Base-by-base conservation (phyloP, 2,329 filamentous ascomycete genomes). In the Pseudocercospora crystallina region DNA sequence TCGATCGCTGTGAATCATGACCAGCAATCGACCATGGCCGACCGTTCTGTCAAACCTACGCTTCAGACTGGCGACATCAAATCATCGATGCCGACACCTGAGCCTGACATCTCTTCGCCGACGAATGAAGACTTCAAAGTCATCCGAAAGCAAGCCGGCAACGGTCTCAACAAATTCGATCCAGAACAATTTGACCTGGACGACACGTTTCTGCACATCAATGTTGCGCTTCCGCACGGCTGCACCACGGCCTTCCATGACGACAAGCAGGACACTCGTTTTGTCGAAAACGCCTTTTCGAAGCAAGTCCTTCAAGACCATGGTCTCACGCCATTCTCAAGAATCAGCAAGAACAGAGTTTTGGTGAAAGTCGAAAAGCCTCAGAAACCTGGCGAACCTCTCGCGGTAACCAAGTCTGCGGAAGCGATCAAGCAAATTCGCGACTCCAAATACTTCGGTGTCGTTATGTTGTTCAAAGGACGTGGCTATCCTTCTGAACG, bases 291-390 rank as follows among this genome's bases (percentile, higher is more conserved):
- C n/a, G n/a, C n/a, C n/a, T 42, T 12, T 3, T 42, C 10, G 39
- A 42, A 42, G 17, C 39, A 42, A 42, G n/a, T n/a, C 39, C 12
- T 42, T 42, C 39, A 42, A 42, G 20, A 42, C 32, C 26, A 42
- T 3, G 26, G n/a, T 2, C 20, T 42, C 14, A 20, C 30, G 12
- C 39, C 39, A n/a, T 42, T n/a, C 20, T 12, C 12, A 5, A 40
- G 12, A 20, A 30, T 42, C 39, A 9, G 17, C 12, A 38, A 38
- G 13, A 9, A 20, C 11, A 46, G 20, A 20, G 31, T 46, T 17
- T 14, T 37, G 13, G 12, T 46, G n/a, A 31, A 46, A 13, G 15
- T 31, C 12, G n/a, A n/a, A n/a, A n/a, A n/a, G n/a, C n/a, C n/a
- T n/a, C n/a, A n/a, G n/a, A n/a, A n/a, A n/a, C n/a, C n/a, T n/a